Conservation (phyloP, 164 flowering plant genomes). For the Vitis labrusca region DNA sequence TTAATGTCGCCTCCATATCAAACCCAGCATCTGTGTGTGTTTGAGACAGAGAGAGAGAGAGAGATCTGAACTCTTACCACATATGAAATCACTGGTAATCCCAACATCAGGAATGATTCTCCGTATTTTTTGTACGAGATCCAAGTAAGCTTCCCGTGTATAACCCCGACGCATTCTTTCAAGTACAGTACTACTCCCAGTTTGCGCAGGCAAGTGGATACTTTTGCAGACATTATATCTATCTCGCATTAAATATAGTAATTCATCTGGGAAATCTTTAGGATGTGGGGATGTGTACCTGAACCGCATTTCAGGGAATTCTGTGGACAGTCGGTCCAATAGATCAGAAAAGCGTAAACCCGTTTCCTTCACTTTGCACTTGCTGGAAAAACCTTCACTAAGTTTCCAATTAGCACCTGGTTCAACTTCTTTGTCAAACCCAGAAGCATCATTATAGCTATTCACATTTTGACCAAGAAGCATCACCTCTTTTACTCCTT, state of each 20-base stretch:
- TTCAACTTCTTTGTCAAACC: constrained; percentile 50
- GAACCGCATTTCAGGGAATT: constrained; percentile 94
- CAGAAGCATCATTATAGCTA: constrained; percentile 90
- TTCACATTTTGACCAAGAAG: constrained; percentile 98
- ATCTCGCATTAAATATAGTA: constrained; percentile 81
- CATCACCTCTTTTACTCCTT: constrained; percentile 90
- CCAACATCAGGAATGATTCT: constrained; percentile 81
- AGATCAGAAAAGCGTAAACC: constrained; percentile 92
- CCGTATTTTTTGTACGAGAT: constrained; percentile 83
- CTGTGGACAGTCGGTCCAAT: constrained; percentile 70
- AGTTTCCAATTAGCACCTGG: constrained; percentile 63
- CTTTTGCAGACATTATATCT: constrained; percentile 83
- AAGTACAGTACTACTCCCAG: constrained; percentile 78
- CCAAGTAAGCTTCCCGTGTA: constrained; percentile 87
- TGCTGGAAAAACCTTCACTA: constrained; percentile 94
- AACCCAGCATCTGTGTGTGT: too few species aligned
- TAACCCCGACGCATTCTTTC: constrained; percentile 94
- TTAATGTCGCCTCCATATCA: too few species aligned
- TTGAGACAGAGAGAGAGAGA: background rate
- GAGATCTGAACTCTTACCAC: constrained; percentile 57
- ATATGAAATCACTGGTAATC: constrained; percentile 89
- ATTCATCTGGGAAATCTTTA: constrained; percentile 92
- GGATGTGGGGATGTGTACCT: constrained; percentile 98
- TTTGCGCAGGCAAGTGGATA: constrained; percentile 95
- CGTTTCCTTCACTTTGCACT: constrained; percentile 70